Conservation (phyloP, 768 basidiomycete genomes). For the Rhodocollybia butyracea region DNA sequence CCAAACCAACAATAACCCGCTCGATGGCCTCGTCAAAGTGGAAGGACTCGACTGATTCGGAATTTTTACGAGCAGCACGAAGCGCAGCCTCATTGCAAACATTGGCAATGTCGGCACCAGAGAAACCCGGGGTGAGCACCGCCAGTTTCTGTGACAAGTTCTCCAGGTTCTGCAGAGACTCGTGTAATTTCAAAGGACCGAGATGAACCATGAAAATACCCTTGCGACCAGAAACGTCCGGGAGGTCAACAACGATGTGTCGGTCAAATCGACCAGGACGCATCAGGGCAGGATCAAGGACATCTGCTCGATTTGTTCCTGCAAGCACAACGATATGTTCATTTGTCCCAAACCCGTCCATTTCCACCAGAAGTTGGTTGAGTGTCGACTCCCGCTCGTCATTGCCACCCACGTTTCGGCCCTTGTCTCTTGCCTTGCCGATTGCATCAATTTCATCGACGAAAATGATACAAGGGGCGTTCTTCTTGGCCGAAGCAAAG, state of each 20-base stretch:
- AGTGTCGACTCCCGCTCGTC: constrained; percentile 97
- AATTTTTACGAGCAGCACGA: constrained; percentile 83
- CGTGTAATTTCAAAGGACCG: constrained; percentile 69
- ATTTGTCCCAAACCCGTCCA: constrained; percentile 98
- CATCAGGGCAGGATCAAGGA: constrained; percentile 92
- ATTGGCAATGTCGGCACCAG: constrained; percentile 98
- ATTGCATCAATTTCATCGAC: constrained; percentile 99
- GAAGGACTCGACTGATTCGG: constrained; percentile 72
- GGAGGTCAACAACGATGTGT: constrained; percentile 92
- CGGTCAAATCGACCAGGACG: constrained; percentile 98
- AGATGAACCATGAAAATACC: constrained; percentile 96
- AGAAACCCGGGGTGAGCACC: constrained; percentile 96
- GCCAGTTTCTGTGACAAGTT: constrained; percentile 88
- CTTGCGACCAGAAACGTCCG: constrained; percentile 90
- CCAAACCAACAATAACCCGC: constrained; percentile 94
- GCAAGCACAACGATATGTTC: constrained; percentile 96
- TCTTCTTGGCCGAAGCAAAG: constrained; percentile 95
- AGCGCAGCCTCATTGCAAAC: constrained; percentile 98
- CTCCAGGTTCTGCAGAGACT: constrained; percentile 45
- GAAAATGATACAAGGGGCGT: constrained; percentile 98
- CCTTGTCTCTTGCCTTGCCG: constrained; percentile 85
- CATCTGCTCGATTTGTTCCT: constrained; percentile 95
- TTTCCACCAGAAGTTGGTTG: constrained; percentile 96
- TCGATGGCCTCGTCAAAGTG: constrained; percentile 99
- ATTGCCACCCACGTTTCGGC: constrained; percentile 79